Evolutionary conservation across 495 filamentous ascomycete species (phyloP).

Genomic region (Cercophora samala): DNA sequence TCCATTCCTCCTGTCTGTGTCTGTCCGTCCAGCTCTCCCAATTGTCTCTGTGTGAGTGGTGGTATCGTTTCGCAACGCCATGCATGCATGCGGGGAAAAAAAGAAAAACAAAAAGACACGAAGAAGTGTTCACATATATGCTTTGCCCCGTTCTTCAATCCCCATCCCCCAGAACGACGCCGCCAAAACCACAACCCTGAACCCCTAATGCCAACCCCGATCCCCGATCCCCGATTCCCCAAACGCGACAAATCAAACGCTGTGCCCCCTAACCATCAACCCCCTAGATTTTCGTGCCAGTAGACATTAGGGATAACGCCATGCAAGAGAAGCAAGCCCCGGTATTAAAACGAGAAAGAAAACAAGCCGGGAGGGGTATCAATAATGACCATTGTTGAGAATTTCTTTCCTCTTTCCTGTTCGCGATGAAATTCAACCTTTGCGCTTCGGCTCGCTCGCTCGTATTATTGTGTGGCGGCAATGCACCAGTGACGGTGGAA

Average conservation of each 20-base stretch:
- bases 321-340: constrained; percentile 1
- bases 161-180: not conserved
- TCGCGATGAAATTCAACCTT: not conserved
- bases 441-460: not conserved
- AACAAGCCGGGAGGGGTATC: constrained; percentile 34
- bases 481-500: constrained; percentile 98
- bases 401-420: not conserved
- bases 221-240: too few relatives aligned
- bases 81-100: constrained; percentile 1
- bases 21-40: not conserved
- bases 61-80: constrained; percentile 15
- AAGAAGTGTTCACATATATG: constrained; percentile 2
- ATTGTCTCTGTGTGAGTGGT: not conserved
- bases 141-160: not conserved
- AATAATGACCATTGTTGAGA: constrained; percentile 28
- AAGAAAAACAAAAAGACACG: constrained; percentile 4
- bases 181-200: not conserved
- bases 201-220: not conserved
- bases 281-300: constrained; percentile 2
- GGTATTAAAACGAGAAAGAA: not conserved
- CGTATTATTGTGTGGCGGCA: constrained; percentile 55
- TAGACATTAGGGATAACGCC: constrained; percentile 12
- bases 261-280: constrained; percentile 3
- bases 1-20: not conserved
- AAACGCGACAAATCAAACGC: constrained; percentile 3